Percentiles rank a stretch among this genome's conserved stretches.
Evolutionary conservation across 2,329 filamentous ascomycete genomes (phyloP).

Genomic region (Exophiala dermatitidis): DNA sequence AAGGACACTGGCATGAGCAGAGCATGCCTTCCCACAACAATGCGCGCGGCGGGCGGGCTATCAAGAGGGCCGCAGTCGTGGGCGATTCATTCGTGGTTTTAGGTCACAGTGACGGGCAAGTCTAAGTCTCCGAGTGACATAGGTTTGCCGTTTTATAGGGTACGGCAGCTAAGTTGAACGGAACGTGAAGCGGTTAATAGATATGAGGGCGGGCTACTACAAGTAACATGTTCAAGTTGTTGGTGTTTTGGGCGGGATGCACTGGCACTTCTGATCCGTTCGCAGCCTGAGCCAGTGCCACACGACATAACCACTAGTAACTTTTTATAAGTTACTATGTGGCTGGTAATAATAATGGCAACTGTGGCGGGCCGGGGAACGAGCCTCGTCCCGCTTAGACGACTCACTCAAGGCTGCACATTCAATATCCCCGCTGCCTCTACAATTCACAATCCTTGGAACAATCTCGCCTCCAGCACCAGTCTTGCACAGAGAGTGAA

Average conservation of each 20-base stretch:
- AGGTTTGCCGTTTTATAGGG: neutral
- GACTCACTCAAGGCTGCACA: neutral
- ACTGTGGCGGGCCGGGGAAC: constrained; percentile 12
- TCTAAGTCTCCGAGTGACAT: neutral
- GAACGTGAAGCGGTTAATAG: constrained; percentile 6
- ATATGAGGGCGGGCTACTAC: constrained; percentile 1
- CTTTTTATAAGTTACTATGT: constrained; percentile 1
- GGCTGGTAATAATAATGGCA: constrained; percentile 6
- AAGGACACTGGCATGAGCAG: neutral
- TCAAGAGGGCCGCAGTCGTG: neutral
- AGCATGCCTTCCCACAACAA: constrained; percentile 13
- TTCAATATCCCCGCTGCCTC: too few relatives aligned
- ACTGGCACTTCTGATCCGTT: neutral
- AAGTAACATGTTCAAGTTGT: constrained; percentile 4
- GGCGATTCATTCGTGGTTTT: constrained; percentile 6
- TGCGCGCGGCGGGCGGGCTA: constrained; percentile 3
- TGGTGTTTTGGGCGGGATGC: constrained; percentile 11
- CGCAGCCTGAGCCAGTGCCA: neutral
- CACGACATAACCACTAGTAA: neutral
- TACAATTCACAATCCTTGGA: neutral
- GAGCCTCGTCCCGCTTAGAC: neutral
- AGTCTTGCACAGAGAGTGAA: too few relatives aligned
- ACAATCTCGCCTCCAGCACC: neutral
- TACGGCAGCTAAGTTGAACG: neutral
- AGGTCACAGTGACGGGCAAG: neutral